Evolutionary conservation across 345 rosid species (phyloP), one percentile per base, ranked within the genome.

Genomic region (Triadica sebifera): DNA sequence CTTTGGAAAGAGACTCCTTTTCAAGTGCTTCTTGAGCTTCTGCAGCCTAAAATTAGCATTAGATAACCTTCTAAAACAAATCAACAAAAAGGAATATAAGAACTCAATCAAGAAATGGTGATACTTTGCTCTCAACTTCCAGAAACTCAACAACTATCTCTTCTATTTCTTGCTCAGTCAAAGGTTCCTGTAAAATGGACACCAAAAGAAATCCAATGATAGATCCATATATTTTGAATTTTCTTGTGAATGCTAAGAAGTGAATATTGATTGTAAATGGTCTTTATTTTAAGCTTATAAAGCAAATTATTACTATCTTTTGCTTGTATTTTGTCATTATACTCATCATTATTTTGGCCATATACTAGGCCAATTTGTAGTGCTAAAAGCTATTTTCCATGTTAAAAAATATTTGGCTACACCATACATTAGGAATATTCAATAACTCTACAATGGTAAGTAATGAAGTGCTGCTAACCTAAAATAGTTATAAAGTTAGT

Each of bases 21-120:
- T 96, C 99, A 65, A 96, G 95, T 69, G 98, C 88, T 87, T 93
- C 98, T 84, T 96, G 98, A 80, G 97, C 99, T 85, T 93, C 97
- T 76, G 98, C 95, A 81, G 97, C 96, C 98, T 96, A 85, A 81
- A 79, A 82, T 62, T 76, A 84, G 84, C 64, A 83, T 78, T 68
- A 88, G 85, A 75, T 70, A 73, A 64, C 75, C 65, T 67, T 59
- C 66, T 53, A 72, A 82, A 71, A 85, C 7, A 57, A 22, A 77
- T 46, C 63, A 38, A 20, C 24, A 17, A 55, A 68, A 52, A 15
- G 34, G 52, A 57, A 82, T 63, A 41, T 34, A 39, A 12, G 73
- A 69, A 70, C 8, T 58, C 50, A 57, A 71, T 63, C 17, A 47
- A 75, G 13, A 75, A 74, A 53, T 76, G 74, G 49, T 47, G 41